Evolutionary conservation across 2,329 filamentous ascomycete species (phyloP), one percentile per base, ranked within the genome.

Genomic region (Aspergillus ibericus): DNA sequence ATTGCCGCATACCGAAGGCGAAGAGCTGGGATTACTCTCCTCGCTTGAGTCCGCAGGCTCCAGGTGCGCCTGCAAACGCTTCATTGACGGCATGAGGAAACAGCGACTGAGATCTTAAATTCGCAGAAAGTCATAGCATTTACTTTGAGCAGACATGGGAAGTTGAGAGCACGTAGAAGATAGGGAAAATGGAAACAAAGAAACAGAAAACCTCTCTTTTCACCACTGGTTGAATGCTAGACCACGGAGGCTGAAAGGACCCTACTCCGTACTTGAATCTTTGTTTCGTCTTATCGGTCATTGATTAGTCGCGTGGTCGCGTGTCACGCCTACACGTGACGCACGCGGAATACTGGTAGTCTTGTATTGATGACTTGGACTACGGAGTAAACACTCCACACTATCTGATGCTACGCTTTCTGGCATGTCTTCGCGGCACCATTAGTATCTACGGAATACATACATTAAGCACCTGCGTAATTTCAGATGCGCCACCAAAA

Each of bases 61-160:
- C 35, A 65, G 61, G 32, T 60, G 65, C 27, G 60, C 62, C 58
- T 75, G 74, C 34, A 61, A 50, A n/a, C 79, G 75, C 65, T 81
- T 81, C 50, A 70, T 62, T 20, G 77, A 74, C 49, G 76, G 70
- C 79, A 81, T 81, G 12, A 44, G 56, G 35, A 63, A 53, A 29
- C 44, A 35, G 55, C 52, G 53, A 51, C 20, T 53, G 44, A 56
- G 48, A 13, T 22, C 32, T 51, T 25, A 16, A 5, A 34, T 44
- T 12, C n/a, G 16, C 16, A 27, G 10, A 16, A 12, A n/a, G 51
- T 10, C 36, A 53, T 32, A 38, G 15, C 25, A 32, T 32, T 20
- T 42, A 15, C 3, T n/a, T 32, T 18, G 27, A 32, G 13, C 8
- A n/a, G 25, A 32, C 22, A n/a, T 20, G n/a, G 25, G 25, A 4